phyloP scores from a whole-genome alignment of 768 basidiomycete species.

The Panellus pusillus region DNA sequence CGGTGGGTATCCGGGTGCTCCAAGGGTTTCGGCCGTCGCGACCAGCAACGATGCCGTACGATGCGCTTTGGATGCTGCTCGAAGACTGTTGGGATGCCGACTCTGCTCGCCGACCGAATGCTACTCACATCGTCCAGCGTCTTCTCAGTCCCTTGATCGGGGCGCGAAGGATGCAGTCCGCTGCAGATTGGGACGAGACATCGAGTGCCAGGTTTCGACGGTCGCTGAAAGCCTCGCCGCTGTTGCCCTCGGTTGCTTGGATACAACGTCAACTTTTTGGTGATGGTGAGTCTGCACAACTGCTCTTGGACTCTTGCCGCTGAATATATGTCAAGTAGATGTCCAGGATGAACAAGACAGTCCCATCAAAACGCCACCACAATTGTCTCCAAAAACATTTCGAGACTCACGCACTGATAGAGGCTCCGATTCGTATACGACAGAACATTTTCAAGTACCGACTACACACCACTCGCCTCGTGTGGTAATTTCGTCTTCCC shows the following conservation, averaged over 20 bases:
- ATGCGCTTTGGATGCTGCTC: constrained; percentile 14
- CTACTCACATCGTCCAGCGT: constrained; percentile 5
- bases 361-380: not conserved
- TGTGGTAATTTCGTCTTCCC: not conserved
- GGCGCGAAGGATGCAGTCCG: not conserved
- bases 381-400: too few relatives aligned
- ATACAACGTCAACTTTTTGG: constrained; percentile 11
- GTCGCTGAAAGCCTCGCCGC: constrained; percentile 10
- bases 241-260: constrained; percentile 8
- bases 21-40: constrained; percentile 4
- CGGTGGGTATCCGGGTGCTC: constrained; percentile 1
- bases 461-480: too few relatives aligned
- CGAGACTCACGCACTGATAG: too few relatives aligned
- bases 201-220: constrained; percentile 11
- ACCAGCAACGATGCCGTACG: constrained; percentile 1
- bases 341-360: not conserved
- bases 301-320: not conserved
- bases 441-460: too few relatives aligned
- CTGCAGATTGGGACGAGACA: constrained; percentile 13
- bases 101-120: constrained; percentile 2
- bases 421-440: too few relatives aligned
- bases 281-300: not conserved
- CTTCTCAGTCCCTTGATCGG: constrained; percentile 6
- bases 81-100: constrained; percentile 11
- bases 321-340: not conserved